These are phyloP conservation scores for Daldinia sp. DNA, from an alignment of 2,329 filamentous ascomycete species.

Conservation along the genomic window DNA sequence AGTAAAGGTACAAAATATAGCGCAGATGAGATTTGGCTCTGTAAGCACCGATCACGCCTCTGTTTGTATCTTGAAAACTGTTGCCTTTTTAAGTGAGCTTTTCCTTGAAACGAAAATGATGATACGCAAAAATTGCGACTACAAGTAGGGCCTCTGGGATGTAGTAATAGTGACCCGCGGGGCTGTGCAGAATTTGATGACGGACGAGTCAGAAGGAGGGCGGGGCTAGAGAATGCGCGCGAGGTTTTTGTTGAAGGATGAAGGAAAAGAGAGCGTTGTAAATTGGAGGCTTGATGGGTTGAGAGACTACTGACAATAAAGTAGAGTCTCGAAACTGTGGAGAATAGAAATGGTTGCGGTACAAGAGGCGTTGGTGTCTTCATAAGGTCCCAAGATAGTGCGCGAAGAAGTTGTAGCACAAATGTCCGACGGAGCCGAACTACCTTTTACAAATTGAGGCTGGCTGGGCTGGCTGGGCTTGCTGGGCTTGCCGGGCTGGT, in stretches of 20 bases:
- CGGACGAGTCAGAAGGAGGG: conserved; percentile 20
- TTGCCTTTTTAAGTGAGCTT: conserved; percentile 1
- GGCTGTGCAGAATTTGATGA: conserved; percentile 32
- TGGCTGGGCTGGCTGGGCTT: not conserved
- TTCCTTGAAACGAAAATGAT: conserved; percentile 5
- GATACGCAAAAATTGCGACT: conserved; percentile 8
- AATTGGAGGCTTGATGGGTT: conserved; percentile 12
- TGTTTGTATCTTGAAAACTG: not conserved
- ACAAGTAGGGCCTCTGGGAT: conserved; percentile 4
- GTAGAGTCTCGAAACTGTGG: conserved; percentile 24
- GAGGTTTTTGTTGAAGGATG: conserved; percentile 7
- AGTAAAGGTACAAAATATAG: conserved; percentile 40
- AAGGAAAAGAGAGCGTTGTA: conserved; percentile 17
- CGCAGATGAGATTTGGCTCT: conserved; percentile 36
- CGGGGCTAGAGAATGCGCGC: conserved; percentile 30
- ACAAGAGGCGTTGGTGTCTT: conserved; percentile 25
- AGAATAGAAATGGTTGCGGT: conserved; percentile 27
- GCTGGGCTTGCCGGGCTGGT: too few relatives aligned
- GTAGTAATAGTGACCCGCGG: conserved; percentile 16
- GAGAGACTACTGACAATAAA: conserved; percentile 15
- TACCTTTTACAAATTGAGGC: conserved; percentile 4
- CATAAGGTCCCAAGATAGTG: conserved; percentile 33
- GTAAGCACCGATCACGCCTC: conserved; percentile 17
- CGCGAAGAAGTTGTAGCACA: conserved; percentile 10
- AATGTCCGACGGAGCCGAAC: conserved; percentile 36